Conservation (phyloP, 768 basidiomycete species). For the Rhizopogon vulgaris region DNA sequence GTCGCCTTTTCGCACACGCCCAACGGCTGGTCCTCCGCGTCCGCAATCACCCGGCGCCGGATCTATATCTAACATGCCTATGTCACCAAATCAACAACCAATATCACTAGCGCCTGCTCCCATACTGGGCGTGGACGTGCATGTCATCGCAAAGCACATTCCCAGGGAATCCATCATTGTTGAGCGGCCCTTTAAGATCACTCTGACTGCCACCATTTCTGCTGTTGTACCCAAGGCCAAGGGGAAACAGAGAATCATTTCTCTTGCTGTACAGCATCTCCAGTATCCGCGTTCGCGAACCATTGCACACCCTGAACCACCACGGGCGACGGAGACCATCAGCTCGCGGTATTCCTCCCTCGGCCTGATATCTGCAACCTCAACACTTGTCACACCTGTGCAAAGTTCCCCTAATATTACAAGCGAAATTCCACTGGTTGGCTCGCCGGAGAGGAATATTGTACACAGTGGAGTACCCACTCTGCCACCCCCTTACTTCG, state of each 20-base stretch:
- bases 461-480: constrained; percentile 4
- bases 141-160: constrained; percentile 47
- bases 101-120: constrained; percentile 17
- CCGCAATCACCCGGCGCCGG: constrained; percentile 27
- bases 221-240: constrained; percentile 31
- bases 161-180: constrained; percentile 39
- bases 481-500: constrained; percentile 45
- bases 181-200: constrained; percentile 56
- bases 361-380: constrained; percentile 1
- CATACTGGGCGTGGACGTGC: constrained; percentile 44
- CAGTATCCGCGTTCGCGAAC: constrained; percentile 31
- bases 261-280: constrained; percentile 63
- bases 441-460: constrained; percentile 12
- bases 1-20: constrained; percentile 35
- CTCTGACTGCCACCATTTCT: constrained; percentile 47
- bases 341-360: constrained; percentile 7
- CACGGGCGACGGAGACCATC: neutral
- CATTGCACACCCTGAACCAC: constrained; percentile 7
- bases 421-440: constrained; percentile 7
- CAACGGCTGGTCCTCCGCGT: constrained; percentile 21
- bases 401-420: neutral
- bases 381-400: neutral
- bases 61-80: constrained; percentile 12
- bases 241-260: constrained; percentile 35
- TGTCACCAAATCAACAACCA: constrained; percentile 8